These are phyloP conservation scores for Zasmidium angulare DNA, from an alignment of 2,329 filamentous ascomycete genomes.

Conservation along the genomic window DNA sequence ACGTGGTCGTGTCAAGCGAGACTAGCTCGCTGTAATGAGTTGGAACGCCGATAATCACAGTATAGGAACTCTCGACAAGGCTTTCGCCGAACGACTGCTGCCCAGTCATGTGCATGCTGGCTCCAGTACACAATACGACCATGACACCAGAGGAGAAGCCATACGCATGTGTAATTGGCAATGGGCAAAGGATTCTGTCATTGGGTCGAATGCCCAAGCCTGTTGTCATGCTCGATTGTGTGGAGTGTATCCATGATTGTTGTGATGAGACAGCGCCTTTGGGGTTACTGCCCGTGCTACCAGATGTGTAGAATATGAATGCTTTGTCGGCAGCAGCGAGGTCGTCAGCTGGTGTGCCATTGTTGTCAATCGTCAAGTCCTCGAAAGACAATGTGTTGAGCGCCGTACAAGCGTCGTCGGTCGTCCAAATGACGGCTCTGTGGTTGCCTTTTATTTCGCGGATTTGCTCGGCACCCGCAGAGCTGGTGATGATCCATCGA, in stretches of 20 bases:
- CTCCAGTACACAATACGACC: background rate
- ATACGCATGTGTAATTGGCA: background rate
- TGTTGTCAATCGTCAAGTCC: background rate
- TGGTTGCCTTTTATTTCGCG: background rate
- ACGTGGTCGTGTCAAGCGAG: background rate
- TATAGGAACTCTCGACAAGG: background rate
- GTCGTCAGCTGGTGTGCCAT: background rate
- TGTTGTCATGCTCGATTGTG: background rate
- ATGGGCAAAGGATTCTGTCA: constrained; percentile 1
- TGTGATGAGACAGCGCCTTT: constrained; percentile 1
- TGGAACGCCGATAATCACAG: background rate
- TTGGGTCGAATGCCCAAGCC: background rate
- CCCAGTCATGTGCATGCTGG: background rate
- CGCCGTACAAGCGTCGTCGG: background rate
- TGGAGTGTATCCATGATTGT: background rate
- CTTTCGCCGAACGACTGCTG: background rate
- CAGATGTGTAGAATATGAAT: background rate
- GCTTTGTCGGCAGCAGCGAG: background rate
- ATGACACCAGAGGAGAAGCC: background rate
- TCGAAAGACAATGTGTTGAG: background rate
- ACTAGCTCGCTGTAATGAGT: background rate
- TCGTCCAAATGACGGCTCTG: background rate
- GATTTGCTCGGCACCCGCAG: background rate
- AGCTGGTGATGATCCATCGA: background rate
- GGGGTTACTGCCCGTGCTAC: background rate